Evolutionary conservation across 108 stramenopile species (phyloP).

Genomic region (Mayamaea pseudoterrestris): DNA sequence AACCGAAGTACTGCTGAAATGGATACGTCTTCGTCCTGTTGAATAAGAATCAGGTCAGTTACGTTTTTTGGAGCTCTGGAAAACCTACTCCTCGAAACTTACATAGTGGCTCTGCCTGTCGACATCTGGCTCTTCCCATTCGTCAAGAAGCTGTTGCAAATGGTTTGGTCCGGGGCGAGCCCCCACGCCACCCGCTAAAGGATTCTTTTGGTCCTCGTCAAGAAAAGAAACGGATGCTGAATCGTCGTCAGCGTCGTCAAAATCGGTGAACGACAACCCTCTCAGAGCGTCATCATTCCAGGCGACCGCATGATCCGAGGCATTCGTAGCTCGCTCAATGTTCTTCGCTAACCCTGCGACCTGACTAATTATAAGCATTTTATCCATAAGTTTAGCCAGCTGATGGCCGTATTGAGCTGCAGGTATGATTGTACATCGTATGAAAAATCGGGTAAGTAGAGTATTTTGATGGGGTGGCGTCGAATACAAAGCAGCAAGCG

Average conservation of each 20-base stretch:
- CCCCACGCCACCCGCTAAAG: too few species aligned
- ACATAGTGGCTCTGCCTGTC: neutral
- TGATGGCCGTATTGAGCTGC: conserved; percentile 15
- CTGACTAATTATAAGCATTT: conserved; percentile 50
- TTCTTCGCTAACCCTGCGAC: conserved; percentile 20
- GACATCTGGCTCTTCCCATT: conserved; percentile 43
- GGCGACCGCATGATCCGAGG: neutral
- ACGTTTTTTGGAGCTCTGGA: conserved; percentile 39
- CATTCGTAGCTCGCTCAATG: neutral
- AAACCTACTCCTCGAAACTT: conserved; percentile 5
- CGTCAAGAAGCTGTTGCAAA: conserved; percentile 20
- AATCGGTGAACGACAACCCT: neutral
- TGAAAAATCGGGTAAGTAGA: too few species aligned
- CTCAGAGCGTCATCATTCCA: neutral
- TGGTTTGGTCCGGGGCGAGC: neutral
- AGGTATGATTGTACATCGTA: too few species aligned
- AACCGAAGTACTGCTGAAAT: neutral
- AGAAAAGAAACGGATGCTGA: neutral
- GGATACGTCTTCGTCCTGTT: conserved; percentile 18
- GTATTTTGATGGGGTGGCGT: neutral
- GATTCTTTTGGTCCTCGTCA: neutral
- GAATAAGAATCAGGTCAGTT: neutral
- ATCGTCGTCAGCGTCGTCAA: neutral
- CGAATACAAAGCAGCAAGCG: neutral
- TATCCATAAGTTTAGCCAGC: conserved; percentile 42